Evolutionary conservation across 1,284 basidiomycete genomes (phyloP), one percentile per base, ranked within the genome.

Genomic region (Porogramme epimiltina): DNA sequence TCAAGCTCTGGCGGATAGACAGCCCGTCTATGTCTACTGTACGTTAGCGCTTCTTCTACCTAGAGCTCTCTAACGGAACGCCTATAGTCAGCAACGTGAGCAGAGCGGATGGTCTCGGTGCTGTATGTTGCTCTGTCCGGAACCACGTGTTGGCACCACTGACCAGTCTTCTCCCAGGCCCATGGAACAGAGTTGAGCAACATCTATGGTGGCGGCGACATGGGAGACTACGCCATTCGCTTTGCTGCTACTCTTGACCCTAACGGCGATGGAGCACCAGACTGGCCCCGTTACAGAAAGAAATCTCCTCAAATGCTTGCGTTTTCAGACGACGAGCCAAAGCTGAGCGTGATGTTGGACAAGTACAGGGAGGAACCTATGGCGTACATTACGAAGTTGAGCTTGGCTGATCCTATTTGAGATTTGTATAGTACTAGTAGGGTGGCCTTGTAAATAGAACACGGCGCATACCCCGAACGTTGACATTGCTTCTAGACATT

Each of bases 251-350:
- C 52, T 4, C 44, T 57, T 2, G 34, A 59, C n/a, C 40, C 56
- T 1, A 83, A 82, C 41, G 70, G 73, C 1, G 63, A 60, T 18
- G 64, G 63, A 0, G 65, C 66, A 3, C 34, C 66, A 37, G 58
- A 62, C 9, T 84, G 81, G 82, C 81, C 82, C 1, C 65, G 70
- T 36, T 84, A 81, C 51, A 68, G 71, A 4, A 58, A 64, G 1
- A 48, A 52, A 0, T 62, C 67, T 13, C 73, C 73, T 3, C 69
- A 71, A 22, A 61, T 80, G 43, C 54, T 82, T 43, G 73, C 73
- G 5, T 76, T 82, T 64, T 57, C 67, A n/a, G 80, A 82, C 56
- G 74, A 70, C 0, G 31, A 68, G 3, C 53, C 71, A 19, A 60
- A 66, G 3, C 63, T 72, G 25, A 45, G 55, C 1, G 62, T 78